Evolutionary conservation across 768 basidiomycete genomes (phyloP).

Genomic region (Leccinum pellstonianum): DNA sequence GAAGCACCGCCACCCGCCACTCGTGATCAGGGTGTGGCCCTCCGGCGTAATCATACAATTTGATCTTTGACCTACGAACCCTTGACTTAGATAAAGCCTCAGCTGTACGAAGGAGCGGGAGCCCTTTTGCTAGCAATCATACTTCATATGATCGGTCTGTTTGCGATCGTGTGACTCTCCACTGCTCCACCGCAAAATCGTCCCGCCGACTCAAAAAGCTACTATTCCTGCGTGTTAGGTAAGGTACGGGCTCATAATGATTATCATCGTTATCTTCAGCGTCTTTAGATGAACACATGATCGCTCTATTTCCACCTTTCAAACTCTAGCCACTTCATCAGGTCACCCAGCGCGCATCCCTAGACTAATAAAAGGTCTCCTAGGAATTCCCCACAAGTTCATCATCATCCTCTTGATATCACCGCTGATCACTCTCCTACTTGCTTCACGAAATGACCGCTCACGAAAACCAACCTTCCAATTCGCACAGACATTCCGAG

Average conservation of each 20-base stretch:
- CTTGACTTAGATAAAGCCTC: background rate
- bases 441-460: background rate
- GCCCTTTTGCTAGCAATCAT: background rate
- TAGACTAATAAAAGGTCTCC: constrained; percentile 19
- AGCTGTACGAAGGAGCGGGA: background rate
- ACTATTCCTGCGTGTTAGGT: background rate
- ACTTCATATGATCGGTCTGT: background rate
- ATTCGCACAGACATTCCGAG: background rate
- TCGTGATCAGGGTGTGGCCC: background rate
- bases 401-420: background rate
- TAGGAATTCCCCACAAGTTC: background rate
- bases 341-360: constrained; percentile 1
- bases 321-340: constrained; percentile 10
- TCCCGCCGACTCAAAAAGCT: background rate
- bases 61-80: background rate
- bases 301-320: constrained; percentile 5
- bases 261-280: constrained; percentile 18
- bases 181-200: background rate
- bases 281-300: constrained; percentile 7
- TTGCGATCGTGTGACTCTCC: background rate
- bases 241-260: background rate
- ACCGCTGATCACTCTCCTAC: background rate
- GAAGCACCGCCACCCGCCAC: background rate
- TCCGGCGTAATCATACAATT: background rate
- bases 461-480: background rate